Evolutionary conservation across 2,329 filamentous ascomycete species (phyloP).

Genomic region (Cladosporium sp.): DNA sequence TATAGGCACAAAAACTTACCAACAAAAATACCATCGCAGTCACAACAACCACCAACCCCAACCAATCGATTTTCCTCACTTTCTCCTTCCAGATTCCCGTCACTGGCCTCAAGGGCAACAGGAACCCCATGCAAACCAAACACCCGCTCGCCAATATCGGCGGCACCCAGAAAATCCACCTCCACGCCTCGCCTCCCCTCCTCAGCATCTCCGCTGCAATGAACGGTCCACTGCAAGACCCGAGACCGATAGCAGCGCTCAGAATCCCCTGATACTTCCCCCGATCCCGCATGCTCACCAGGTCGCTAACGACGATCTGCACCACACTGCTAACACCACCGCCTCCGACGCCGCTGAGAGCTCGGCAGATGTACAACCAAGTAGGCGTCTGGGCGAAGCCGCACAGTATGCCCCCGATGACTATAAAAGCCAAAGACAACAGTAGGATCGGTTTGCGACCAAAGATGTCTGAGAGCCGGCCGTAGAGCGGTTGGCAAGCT

Average conservation of each 20-base stretch:
- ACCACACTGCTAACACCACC: conserved; percentile 72
- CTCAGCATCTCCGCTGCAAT: conserved; percentile 16
- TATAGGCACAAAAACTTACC: not conserved
- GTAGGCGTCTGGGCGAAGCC: conserved; percentile 14
- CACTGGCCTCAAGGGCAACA: conserved; percentile 10
- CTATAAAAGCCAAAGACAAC: not conserved
- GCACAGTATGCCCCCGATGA: conserved; percentile 1
- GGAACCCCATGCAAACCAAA: not conserved
- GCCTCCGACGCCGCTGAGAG: conserved; percentile 55
- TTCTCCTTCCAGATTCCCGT: conserved; percentile 15
- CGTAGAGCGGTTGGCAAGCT: conserved; percentile 65
- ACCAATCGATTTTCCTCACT: conserved; percentile 13
- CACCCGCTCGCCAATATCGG: conserved; percentile 2
- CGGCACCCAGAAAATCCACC: conserved; percentile 17
- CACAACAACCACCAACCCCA: conserved; percentile 9
- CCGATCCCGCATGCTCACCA: conserved; percentile 16
- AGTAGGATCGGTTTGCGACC: conserved; percentile 59
- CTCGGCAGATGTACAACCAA: conserved; percentile 16
- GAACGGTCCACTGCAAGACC: conserved; percentile 5
- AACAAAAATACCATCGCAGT: conserved; percentile 12
- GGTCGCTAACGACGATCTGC: conserved; percentile 62
- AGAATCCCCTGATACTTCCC: conserved; percentile 16
- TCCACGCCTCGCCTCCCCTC: conserved; percentile 15
- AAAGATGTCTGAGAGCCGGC: conserved; percentile 41
- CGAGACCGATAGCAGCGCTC: conserved; percentile 8